Evolutionary conservation across 257 asterid genomes (phyloP).

Genomic region (Solanum sparsipilum): DNA sequence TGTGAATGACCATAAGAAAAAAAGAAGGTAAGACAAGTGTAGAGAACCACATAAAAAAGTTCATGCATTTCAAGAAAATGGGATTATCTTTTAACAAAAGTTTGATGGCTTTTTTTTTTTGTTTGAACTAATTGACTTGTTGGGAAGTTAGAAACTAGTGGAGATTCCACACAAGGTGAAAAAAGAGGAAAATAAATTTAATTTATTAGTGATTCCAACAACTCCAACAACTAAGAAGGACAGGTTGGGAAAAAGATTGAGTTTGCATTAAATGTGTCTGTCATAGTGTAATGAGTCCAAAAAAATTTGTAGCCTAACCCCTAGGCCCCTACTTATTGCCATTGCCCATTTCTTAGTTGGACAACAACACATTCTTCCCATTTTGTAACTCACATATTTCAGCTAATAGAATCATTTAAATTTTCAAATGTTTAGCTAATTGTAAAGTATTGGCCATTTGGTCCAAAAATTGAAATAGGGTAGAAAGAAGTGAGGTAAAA

Average conservation of each 20-base stretch:
- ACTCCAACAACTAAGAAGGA: conserved; percentile 25
- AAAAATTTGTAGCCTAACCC: neutral
- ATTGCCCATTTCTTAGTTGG: conserved; percentile 12
- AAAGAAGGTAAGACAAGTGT: neutral
- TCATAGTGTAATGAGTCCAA: conserved; percentile 36
- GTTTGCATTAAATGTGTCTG: conserved; percentile 47
- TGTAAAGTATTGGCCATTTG: neutral
- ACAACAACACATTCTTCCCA: neutral
- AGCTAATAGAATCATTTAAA: neutral
- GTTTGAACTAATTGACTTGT: neutral
- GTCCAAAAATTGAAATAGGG: neutral
- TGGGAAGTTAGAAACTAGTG: neutral
- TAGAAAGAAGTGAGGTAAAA: neutral
- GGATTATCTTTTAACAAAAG: conserved; percentile 1
- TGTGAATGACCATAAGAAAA: neutral
- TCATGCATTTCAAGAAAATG: neutral
- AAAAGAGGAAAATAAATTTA: neutral
- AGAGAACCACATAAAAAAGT: neutral
- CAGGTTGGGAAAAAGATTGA: conserved; percentile 37
- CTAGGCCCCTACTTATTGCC: conserved; percentile 12
- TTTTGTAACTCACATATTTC: neutral
- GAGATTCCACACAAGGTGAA: conserved; percentile 1
- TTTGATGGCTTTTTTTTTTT: neutral
- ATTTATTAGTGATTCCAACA: neutral
- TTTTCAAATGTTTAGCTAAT: neutral